Conservation (phyloP, 2,329 filamentous ascomycete species). For the Lecanosticta acicola region DNA sequence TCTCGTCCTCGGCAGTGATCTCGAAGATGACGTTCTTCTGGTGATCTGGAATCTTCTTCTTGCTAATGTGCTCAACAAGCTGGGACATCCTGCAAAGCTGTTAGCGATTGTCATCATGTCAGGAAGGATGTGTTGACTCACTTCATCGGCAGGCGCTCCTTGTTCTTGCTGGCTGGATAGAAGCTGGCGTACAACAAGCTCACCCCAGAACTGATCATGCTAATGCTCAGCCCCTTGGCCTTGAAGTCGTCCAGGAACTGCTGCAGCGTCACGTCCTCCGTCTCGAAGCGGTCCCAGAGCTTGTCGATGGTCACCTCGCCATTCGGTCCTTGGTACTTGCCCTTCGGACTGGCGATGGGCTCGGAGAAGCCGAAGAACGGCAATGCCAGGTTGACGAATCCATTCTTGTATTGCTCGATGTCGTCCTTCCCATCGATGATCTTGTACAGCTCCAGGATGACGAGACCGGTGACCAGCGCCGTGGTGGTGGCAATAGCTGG, state of each 20-base stretch:
- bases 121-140: constrained; percentile 40
- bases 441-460: constrained; percentile 92
- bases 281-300: constrained; percentile 96
- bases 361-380: constrained; percentile 99
- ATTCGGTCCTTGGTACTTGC: constrained; percentile 73
- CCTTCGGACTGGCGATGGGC: constrained; percentile 89
- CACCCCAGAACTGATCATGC: constrained; percentile 96
- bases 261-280: constrained; percentile 75
- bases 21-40: constrained; percentile 97
- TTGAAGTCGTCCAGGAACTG: constrained; percentile 81
- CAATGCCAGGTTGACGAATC: constrained; percentile 91
- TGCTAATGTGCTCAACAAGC: constrained; percentile 81
- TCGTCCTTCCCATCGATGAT: constrained; percentile 93
- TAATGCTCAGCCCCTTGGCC: constrained; percentile 71
- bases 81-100: constrained; percentile 64
- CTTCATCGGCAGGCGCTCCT: constrained; percentile 71
- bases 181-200: constrained; percentile 92
- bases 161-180: constrained; percentile 75
- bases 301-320: constrained; percentile 84
- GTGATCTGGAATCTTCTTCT: constrained; percentile 83
- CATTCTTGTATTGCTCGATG: constrained; percentile 98
- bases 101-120: constrained; percentile 23
- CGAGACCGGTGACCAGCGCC: constrained; percentile 86
- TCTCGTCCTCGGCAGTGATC: constrained; percentile 82
- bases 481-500: constrained; percentile 97